Conservation (phyloP, 139 green algal genomes). For the Pseudopediastrum boryanum region DNA sequence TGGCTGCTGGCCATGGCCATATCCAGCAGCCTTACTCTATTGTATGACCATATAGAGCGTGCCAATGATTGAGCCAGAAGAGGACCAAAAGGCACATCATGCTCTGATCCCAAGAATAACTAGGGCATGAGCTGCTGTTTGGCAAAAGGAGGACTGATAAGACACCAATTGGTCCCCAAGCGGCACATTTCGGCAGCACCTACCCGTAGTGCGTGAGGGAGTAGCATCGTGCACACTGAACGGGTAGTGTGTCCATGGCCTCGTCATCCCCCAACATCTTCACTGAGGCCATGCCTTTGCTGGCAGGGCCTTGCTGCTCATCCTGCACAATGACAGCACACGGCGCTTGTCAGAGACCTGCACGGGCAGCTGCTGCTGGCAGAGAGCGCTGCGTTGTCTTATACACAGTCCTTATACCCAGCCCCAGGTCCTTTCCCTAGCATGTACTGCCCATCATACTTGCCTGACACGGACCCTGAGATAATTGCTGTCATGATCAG, state of each 20-base stretch:
- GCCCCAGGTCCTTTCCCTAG: not conserved
- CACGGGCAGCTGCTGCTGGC: not conserved
- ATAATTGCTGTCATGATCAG: too few relatives aligned
- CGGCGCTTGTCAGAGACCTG: not conserved
- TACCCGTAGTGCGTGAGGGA: conserved; percentile 85
- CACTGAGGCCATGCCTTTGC: not conserved
- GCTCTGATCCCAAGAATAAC: too few relatives aligned
- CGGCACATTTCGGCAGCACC: not conserved
- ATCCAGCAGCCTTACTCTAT: not conserved
- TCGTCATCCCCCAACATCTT: conserved; percentile 21
- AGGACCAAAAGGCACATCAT: too few relatives aligned
- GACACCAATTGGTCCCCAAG: not conserved
- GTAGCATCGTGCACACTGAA: conserved; percentile 92
- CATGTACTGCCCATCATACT: not conserved
- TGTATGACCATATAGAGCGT: not conserved
- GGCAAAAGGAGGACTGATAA: not conserved
- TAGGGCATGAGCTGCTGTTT: not conserved
- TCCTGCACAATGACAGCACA: conserved; percentile 12
- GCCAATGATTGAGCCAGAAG: not conserved
- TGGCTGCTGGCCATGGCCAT: not conserved
- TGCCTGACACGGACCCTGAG: too few relatives aligned
- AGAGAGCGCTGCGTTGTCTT: not conserved
- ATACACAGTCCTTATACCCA: not conserved
- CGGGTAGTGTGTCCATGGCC: conserved; percentile 2
- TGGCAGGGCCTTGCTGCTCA: conserved; percentile 35